Evolutionary conservation across 306 rosid genomes (phyloP).

Genomic region (Leucaena leucocephala): DNA sequence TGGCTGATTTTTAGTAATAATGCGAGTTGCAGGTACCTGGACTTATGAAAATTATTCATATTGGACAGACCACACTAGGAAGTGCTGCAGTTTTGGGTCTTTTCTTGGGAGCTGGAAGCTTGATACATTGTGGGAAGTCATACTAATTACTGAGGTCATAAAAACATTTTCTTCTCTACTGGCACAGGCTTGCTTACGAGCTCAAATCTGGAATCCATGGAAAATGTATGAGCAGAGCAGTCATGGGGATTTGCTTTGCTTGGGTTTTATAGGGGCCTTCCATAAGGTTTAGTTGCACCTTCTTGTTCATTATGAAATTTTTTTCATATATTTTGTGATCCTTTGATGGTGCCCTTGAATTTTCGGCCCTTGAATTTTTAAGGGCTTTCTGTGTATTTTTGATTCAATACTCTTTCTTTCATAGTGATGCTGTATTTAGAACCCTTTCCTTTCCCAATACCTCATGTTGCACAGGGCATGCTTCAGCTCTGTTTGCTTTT

Average conservation of each 20-base stretch:
- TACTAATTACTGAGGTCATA: slow-evolving; percentile 56
- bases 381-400: slow-evolving; percentile 28
- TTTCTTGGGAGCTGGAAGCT: slow-evolving; percentile 90
- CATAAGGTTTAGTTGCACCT: slow-evolving; percentile 23
- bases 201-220: slow-evolving; percentile 24
- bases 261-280: slow-evolving; percentile 20
- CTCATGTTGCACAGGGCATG: neutral
- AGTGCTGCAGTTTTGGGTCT: slow-evolving; percentile 88
- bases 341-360: slow-evolving; percentile 18
- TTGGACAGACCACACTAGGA: slow-evolving; percentile 79
- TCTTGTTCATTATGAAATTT: slow-evolving; percentile 4
- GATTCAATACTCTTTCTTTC: neutral
- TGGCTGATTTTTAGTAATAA: neutral
- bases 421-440: neutral
- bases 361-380: slow-evolving; percentile 13
- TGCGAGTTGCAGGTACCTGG: slow-evolving; percentile 78
- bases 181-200: slow-evolving; percentile 18
- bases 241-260: slow-evolving; percentile 1
- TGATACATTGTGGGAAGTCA: slow-evolving; percentile 92
- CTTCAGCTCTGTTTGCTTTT: neutral
- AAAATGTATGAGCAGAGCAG: slow-evolving; percentile 33
- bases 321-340: slow-evolving; percentile 6
- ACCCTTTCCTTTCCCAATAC: too few species aligned
- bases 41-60: slow-evolving; percentile 74
- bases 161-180: slow-evolving; percentile 24